phyloP scores from a whole-genome alignment of 352 stramenopile species.

The Pelagophyceae sp. region DNA sequence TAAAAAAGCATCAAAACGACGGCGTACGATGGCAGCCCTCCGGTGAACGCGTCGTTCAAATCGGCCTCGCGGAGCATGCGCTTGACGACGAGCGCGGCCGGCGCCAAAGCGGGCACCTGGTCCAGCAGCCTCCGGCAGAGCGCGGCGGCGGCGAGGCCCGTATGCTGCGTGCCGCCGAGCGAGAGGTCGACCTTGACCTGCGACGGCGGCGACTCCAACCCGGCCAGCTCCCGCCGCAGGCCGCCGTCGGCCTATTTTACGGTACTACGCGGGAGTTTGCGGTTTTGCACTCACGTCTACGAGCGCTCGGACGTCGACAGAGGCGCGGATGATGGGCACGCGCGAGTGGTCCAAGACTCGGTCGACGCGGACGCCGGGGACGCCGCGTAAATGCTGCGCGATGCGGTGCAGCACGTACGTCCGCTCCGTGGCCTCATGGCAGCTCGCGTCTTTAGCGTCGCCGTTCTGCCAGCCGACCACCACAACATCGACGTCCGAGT shows the following conservation, averaged over 20 bases:
- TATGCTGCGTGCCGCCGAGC: slow-evolving; percentile 20
- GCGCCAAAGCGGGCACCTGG: not conserved
- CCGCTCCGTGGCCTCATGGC: not conserved
- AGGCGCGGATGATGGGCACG: slow-evolving; percentile 25
- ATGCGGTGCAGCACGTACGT: slow-evolving; percentile 8
- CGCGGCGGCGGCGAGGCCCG: slow-evolving; percentile 17
- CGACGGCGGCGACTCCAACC: not conserved
- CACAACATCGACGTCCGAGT: slow-evolving; percentile 26
- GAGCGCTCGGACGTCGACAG: not conserved
- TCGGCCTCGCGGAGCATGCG: slow-evolving; percentile 9
- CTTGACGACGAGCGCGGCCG: slow-evolving; percentile 26
- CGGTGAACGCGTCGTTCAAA: slow-evolving; percentile 28
- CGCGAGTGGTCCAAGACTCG: slow-evolving; percentile 25
- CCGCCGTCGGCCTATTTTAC: too few relatives aligned
- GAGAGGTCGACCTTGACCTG: slow-evolving; percentile 27
- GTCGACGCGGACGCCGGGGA: not conserved
- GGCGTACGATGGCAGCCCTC: slow-evolving; percentile 27
- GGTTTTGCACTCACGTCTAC: too few relatives aligned
- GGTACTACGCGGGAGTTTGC: too few relatives aligned
- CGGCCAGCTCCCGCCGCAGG: not conserved
- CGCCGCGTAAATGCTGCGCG: not conserved
- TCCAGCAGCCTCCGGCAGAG: not conserved
- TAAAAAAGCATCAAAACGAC: slow-evolving; percentile 29
- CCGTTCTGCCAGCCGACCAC: slow-evolving; percentile 21
- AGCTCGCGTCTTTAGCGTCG: slow-evolving; percentile 6